Conservation (phyloP, 2,329 filamentous ascomycete species). For the Fusarium pseudocircinatum region DNA sequence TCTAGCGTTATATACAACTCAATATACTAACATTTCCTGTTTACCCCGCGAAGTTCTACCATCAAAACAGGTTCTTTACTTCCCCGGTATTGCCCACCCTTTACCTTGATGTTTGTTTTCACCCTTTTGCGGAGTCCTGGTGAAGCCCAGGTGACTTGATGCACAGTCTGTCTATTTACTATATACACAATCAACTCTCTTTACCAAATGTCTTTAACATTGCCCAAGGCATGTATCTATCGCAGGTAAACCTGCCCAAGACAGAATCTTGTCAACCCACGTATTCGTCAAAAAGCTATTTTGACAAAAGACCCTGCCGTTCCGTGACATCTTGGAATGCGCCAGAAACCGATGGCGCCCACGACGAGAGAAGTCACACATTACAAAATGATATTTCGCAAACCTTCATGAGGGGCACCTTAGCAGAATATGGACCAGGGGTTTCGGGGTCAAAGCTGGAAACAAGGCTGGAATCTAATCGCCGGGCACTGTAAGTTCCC, state of each 20-base stretch:
- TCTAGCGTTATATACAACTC: neutral
- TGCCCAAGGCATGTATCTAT: neutral
- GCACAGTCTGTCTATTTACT: neutral
- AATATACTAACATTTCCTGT: neutral
- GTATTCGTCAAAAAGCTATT: too few relatives aligned
- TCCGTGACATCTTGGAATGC: neutral
- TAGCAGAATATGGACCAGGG: neutral
- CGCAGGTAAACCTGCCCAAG: neutral
- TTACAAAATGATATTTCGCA: neutral
- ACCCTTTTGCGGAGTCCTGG: neutral
- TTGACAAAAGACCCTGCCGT: neutral
- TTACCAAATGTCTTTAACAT: neutral
- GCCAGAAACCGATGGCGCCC: too few relatives aligned
- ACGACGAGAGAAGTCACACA: too few relatives aligned
- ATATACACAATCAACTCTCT: neutral
- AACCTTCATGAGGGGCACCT: neutral
- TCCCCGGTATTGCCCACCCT: neutral
- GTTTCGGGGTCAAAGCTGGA: neutral
- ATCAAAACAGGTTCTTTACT: too few relatives aligned
- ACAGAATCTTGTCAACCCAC: too few relatives aligned
- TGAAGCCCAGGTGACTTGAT: too few relatives aligned
- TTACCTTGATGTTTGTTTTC: too few relatives aligned
- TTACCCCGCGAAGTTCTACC: too few relatives aligned
- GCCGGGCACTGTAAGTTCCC: neutral
- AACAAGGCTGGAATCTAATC: neutral